These are phyloP conservation scores for Talaromyces marneffei DNA, from an alignment of 2,329 filamentous ascomycete genomes.

Conservation along the genomic window DNA sequence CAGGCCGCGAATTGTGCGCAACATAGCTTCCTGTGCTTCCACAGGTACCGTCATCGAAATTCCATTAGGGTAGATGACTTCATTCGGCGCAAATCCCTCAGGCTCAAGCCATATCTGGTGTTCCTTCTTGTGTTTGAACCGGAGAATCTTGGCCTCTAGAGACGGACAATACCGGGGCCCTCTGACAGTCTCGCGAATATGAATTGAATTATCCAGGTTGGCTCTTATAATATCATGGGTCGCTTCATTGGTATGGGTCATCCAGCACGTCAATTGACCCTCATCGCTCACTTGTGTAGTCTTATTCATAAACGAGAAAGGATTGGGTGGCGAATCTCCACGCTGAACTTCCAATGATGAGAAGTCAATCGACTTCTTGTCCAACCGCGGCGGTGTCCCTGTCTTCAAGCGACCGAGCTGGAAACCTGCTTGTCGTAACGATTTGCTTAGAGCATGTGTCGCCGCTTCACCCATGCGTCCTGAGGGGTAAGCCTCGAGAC, in stretches of 20 bases:
- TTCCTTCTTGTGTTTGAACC: conserved; percentile 70
- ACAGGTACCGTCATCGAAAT: conserved; percentile 94
- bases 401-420: conserved; percentile 87
- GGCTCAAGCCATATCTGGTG: conserved; percentile 97
- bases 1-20: conserved; percentile 82
- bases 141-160: conserved; percentile 86
- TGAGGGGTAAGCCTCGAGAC: conserved; percentile 73
- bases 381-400: conserved; percentile 84
- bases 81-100: conserved; percentile 77
- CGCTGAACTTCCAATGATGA: conserved; percentile 62
- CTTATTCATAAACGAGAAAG: conserved; percentile 87
- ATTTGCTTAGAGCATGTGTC: conserved; percentile 87
- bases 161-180: conserved; percentile 95
- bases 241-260: conserved; percentile 76
- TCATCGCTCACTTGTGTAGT: conserved; percentile 62
- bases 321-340: conserved; percentile 78
- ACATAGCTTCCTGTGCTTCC: conserved; percentile 74
- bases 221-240: conserved; percentile 78
- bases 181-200: conserved; percentile 91
- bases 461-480: conserved; percentile 92
- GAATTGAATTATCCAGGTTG: conserved; percentile 92
- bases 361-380: conserved; percentile 77
- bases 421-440: conserved; percentile 80
- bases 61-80: conserved; percentile 92
- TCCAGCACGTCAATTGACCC: conserved; percentile 78